Evolutionary conservation across 1,284 basidiomycete genomes (phyloP), one percentile per base, ranked within the genome.

Genomic region (Exobasidium rhododendri): DNA sequence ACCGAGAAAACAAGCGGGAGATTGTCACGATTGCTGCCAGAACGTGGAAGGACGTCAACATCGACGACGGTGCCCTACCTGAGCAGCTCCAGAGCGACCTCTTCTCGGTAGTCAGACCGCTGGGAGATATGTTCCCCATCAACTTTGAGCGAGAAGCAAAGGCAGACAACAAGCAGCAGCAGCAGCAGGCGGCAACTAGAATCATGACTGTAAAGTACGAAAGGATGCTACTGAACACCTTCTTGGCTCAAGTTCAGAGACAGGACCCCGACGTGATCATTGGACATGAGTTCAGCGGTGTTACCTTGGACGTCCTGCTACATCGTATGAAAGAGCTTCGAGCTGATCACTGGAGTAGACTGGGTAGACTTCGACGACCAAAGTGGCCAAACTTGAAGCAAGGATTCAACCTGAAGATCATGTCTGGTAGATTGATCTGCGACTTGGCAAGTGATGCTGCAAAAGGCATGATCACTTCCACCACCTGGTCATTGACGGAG

Each of bases 401-500:
- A 11, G 92, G 92, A 0, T 87, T 87, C 22, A 97, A 97, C 74
- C 82, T 92, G 44, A 87, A 85, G 66, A 88, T 97, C 73, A 78
- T 97, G 50, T 88, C 87, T 47, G 96, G 96, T 4, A 85, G 96
- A 29, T 80, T 99, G 67, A 83, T 97, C 7, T 94, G 92, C 66
- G 96, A 99, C 80, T 84, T 99, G 52, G 89, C 91, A 2, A 93
- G 91, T 71, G 94, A 97, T 74, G 91, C 90, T 47, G 92, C 91
- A 20, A 97, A 94, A 84, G 92, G 71, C 46, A 79, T 78, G 74
- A 20, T 98, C 91, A 11, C 96, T 89, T 28, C 75, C 26, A 77
- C 74, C 45, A 97, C 94, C 0, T 99, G 96, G 96, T 96, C 94
- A 1, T 83, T 98, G 61, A 94, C 91, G 7, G 96, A 98, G 81